Base-by-base conservation (phyloP, 2,329 filamentous ascomycete genomes). In the Tolypocladium cylindrosporum region DNA sequence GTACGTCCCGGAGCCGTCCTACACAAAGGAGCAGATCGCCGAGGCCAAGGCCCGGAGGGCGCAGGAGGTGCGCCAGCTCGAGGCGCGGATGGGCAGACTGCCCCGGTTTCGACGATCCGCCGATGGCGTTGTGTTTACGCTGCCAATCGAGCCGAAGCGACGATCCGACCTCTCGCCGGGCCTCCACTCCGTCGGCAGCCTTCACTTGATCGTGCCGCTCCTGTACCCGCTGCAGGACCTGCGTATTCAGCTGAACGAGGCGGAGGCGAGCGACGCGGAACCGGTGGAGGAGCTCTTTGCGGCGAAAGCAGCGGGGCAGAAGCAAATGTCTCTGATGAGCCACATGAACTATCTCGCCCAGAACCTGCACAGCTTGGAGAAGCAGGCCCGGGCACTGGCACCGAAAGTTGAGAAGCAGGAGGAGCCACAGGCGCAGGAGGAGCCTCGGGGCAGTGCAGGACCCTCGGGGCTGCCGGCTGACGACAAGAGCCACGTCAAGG, bases 321-420 rank as follows among this genome's bases (percentile, higher is more conserved):
- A 75, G 43, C 77, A 85, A 48, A 77, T 86, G 74, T 86, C 80
- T 11, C 71, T 94, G 57, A 88, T 88, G 74, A 87, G 83, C 59
- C 87, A 90, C 64, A 71, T 93, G 64, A 93, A 93, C 67, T 90
- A 87, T 65, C 74, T 93, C 9, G 79, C 84, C 2, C 84, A 88
- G 68, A 90, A 90, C 64, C 79, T 92, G 61, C 84, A 89, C 65
- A 71, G 74, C 2, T 75, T 93, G 66, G 85, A 84, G 16, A 87
- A 82, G 65, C 79, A 84, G 55, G 75, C 74, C 2, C 63, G 76
- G 43, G 62, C 62, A 6, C 62, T 62, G 42, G 62, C 62, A 6
- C 59, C 58, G 6, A 31, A 51, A 14, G 41, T 62, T 31, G 62
- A 64, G n/a, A 60, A 55, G 27, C 56, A 60, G 55, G 54, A 54